These are phyloP conservation scores for Castanospermum australe DNA, from an alignment of 306 rosid species.

Conservation along the genomic window DNA sequence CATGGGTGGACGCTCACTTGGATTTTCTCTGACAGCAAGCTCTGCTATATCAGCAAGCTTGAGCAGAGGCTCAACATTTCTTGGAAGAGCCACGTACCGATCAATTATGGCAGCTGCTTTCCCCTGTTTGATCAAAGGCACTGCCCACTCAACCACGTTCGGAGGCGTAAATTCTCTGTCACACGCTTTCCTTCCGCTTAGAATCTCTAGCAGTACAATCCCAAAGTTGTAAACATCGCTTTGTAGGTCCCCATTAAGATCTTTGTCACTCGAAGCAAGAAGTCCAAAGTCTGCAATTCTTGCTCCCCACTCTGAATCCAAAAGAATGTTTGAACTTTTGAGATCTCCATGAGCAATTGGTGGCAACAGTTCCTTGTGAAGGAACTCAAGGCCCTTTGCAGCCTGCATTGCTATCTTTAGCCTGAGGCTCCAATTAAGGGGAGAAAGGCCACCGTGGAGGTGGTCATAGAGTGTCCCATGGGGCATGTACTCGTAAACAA, in stretches of 20 bases:
- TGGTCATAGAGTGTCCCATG: slow-evolving; percentile 89
- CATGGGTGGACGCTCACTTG: slow-evolving; percentile 65
- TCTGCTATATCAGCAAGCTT: slow-evolving; percentile 83
- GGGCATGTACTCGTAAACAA: slow-evolving; percentile 89
- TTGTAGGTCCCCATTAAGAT: slow-evolving; percentile 45
- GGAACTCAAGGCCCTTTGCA: slow-evolving; percentile 83
- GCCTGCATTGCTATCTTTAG: slow-evolving; percentile 74
- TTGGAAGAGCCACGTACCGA: slow-evolving; percentile 56
- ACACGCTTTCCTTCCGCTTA: slow-evolving; percentile 84
- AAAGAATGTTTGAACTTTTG: slow-evolving; percentile 77
- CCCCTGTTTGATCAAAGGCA: slow-evolving; percentile 75
- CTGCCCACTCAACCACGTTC: slow-evolving; percentile 77
- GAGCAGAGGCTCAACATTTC: slow-evolving; percentile 87
- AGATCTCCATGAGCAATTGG: slow-evolving; percentile 74
- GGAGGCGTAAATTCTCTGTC: slow-evolving; percentile 71
- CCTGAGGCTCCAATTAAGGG: slow-evolving; percentile 75
- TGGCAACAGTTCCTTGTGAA: slow-evolving; percentile 73
- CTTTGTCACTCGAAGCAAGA: slow-evolving; percentile 55
- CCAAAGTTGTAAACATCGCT: slow-evolving; percentile 74
- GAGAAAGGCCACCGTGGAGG: slow-evolving; percentile 90
- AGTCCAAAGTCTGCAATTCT: slow-evolving; percentile 83
- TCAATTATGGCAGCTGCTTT: slow-evolving; percentile 76
- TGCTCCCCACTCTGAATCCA: slow-evolving; percentile 84
- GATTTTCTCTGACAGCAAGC: slow-evolving; percentile 54
- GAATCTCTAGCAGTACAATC: slow-evolving; percentile 73